Conservation (phyloP, 1,284 basidiomycete species). For the Ustilago tritici region DNA sequence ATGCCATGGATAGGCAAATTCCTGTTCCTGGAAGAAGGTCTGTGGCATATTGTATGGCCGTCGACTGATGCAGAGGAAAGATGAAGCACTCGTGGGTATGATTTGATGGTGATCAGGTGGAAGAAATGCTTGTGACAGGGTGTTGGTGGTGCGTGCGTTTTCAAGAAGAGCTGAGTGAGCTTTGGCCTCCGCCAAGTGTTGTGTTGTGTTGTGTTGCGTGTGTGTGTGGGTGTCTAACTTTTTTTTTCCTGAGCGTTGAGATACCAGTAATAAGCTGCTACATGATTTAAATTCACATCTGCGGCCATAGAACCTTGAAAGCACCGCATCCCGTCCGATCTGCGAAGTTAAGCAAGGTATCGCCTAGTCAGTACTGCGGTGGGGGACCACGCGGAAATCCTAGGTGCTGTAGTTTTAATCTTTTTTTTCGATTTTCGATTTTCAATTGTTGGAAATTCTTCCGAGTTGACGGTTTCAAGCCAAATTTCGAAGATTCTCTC, state of each 20-base stretch:
- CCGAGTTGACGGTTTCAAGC: slow-evolving; percentile 12
- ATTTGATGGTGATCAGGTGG: not conserved
- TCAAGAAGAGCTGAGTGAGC: slow-evolving; percentile 4
- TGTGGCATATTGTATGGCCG: slow-evolving; percentile 28
- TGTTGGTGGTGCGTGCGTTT: not conserved
- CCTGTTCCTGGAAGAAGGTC: slow-evolving; percentile 34
- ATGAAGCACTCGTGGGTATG: not conserved
- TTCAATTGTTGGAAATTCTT: slow-evolving; percentile 13
- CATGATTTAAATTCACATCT: slow-evolving; percentile 70
- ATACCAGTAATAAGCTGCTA: not conserved
- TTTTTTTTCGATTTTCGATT: slow-evolving; percentile 1
- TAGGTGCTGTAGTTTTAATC: slow-evolving; percentile 77
- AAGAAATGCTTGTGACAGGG: not conserved
- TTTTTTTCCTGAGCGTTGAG: not conserved
- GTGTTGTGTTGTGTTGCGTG: not conserved
- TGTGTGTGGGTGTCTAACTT: not conserved
- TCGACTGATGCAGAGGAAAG: not conserved
- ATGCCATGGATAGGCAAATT: slow-evolving; percentile 44
- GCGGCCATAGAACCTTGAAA: slow-evolving; percentile 83
- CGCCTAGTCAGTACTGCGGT: slow-evolving; percentile 85
- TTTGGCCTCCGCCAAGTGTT: not conserved
- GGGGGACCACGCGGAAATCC: slow-evolving; percentile 86
- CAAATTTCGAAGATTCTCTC: slow-evolving; percentile 5
- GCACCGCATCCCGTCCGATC: slow-evolving; percentile 84
- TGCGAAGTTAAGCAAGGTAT: slow-evolving; percentile 83